Percentiles rank a stretch among this genome's conserved stretches.
These are phyloP conservation scores for Chrysanthemum lavandulifolium DNA, from an alignment of 129 eudicot species.

Conservation along the genomic window DNA sequence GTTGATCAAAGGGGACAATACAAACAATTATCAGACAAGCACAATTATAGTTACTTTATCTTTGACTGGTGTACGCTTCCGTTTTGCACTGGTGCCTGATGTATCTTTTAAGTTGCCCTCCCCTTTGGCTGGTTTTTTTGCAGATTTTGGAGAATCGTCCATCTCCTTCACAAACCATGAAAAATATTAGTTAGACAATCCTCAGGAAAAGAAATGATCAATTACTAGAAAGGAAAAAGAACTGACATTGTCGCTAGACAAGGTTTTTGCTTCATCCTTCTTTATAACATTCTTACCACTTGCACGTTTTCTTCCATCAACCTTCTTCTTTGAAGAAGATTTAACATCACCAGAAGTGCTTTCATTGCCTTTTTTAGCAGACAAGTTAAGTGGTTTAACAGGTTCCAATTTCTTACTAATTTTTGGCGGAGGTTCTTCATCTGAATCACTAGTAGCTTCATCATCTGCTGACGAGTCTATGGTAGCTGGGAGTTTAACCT, in stretches of 20 bases:
- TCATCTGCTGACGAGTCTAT: slow-evolving; percentile 46
- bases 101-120: slow-evolving; percentile 46
- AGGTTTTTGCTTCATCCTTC: slow-evolving; percentile 46
- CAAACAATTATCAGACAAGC: not conserved
- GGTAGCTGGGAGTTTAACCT: slow-evolving; percentile 29
- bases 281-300: slow-evolving; percentile 45
- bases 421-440: slow-evolving; percentile 22
- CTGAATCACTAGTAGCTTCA: slow-evolving; percentile 37
- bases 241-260: slow-evolving; percentile 46
- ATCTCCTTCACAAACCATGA: slow-evolving; percentile 42
- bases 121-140: slow-evolving; percentile 53
- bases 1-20: not conserved
- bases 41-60: slow-evolving; percentile 40
- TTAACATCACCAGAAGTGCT: too few relatives aligned
- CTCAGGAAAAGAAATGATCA: not conserved
- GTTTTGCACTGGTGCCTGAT: slow-evolving; percentile 51
- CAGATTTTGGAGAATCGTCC: slow-evolving; percentile 46
- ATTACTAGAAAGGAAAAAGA: slow-evolving; percentile 27
- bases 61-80: slow-evolving; percentile 59
- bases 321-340: slow-evolving; percentile 33
- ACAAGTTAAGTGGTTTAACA: slow-evolving; percentile 28
- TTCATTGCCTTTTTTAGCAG: slow-evolving; percentile 40
- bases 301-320: slow-evolving; percentile 47
- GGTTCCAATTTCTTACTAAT: not conserved
- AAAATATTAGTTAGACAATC: not conserved